These are phyloP conservation scores for Reticulascus tulasneorum DNA, from an alignment of 2,329 filamentous ascomycete species.

Conservation along the genomic window DNA sequence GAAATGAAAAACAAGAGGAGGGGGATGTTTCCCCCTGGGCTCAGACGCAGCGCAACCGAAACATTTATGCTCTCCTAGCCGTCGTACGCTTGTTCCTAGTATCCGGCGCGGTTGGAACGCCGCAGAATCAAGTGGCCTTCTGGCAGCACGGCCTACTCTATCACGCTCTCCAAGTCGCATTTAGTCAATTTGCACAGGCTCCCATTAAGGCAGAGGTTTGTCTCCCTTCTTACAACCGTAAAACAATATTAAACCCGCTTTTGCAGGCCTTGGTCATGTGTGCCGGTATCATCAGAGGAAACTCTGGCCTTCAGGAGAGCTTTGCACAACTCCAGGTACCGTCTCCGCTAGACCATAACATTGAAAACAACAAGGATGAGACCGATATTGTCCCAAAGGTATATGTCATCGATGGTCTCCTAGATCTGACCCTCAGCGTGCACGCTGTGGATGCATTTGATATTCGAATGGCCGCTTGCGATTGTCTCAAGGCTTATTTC, in stretches of 20 bases:
- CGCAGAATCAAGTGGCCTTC: slow-evolving; percentile 80
- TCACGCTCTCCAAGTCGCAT: slow-evolving; percentile 77
- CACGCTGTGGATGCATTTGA: slow-evolving; percentile 68
- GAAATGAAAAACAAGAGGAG: slow-evolving; percentile 48
- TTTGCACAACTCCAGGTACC: slow-evolving; percentile 85
- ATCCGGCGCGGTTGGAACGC: slow-evolving; percentile 73
- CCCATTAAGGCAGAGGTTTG: slow-evolving; percentile 77
- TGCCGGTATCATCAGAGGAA: slow-evolving; percentile 82
- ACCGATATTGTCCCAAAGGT: slow-evolving; percentile 56
- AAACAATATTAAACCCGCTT: not conserved
- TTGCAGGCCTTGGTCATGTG: slow-evolving; percentile 73
- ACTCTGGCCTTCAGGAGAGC: slow-evolving; percentile 74
- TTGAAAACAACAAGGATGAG: slow-evolving; percentile 34
- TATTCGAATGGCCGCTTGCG: slow-evolving; percentile 77
- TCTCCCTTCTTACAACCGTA: slow-evolving; percentile 6
- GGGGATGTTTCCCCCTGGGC: slow-evolving; percentile 69
- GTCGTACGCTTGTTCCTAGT: slow-evolving; percentile 84
- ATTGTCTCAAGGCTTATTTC: slow-evolving; percentile 92
- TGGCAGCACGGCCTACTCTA: slow-evolving; percentile 78
- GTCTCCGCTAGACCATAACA: slow-evolving; percentile 45
- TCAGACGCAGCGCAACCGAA: slow-evolving; percentile 76
- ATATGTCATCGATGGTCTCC: slow-evolving; percentile 89
- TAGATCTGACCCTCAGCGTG: slow-evolving; percentile 74
- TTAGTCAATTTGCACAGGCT: slow-evolving; percentile 66
- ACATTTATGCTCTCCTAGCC: slow-evolving; percentile 83